Evolutionary conservation across 2,329 filamentous ascomycete species (phyloP).

Genomic region (Aspergillus novofumigatus): DNA sequence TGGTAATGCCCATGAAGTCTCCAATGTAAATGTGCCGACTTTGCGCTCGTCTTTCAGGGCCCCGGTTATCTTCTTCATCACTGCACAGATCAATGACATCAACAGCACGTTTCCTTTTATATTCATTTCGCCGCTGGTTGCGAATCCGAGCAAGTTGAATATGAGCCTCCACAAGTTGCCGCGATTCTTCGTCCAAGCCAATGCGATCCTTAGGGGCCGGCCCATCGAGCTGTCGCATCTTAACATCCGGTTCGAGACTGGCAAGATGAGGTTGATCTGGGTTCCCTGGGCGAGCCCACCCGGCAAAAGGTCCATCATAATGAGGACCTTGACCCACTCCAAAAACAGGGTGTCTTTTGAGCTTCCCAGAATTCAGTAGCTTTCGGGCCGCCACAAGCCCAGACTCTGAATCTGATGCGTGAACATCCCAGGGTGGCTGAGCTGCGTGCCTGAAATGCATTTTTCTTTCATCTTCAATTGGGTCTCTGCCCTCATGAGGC

Average conservation of each 20-base stretch:
- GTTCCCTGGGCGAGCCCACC: conserved; percentile 33
- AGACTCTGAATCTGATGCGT: conserved; percentile 17
- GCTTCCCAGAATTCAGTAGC: conserved; percentile 30
- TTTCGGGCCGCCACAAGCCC: conserved; percentile 24
- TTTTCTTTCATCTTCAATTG: not conserved
- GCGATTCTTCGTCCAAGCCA: conserved; percentile 16
- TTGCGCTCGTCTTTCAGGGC: conserved; percentile 1
- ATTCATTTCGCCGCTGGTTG: conserved; percentile 17
- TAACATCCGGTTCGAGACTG: conserved; percentile 22
- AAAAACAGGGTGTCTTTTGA: conserved; percentile 32
- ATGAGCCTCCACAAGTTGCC: conserved; percentile 16
- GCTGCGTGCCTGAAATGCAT: conserved; percentile 25
- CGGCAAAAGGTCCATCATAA: conserved; percentile 40
- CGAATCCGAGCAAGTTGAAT: conserved; percentile 26
- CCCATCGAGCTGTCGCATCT: conserved; percentile 31
- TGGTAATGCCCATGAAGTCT: conserved; percentile 3
- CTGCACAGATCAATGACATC: conserved; percentile 17
- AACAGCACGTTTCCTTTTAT: conserved; percentile 16
- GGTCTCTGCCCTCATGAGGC: conserved; percentile 13
- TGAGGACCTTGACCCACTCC: conserved; percentile 39
- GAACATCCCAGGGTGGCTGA: conserved; percentile 5
- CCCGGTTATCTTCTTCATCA: conserved; percentile 10
- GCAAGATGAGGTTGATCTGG: conserved; percentile 21
- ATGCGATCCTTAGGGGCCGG: conserved; percentile 14
- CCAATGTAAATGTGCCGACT: not conserved